These are phyloP conservation scores for Bruguiera hainesii DNA, from an alignment of 441 rosid species.

Conservation along the genomic window DNA sequence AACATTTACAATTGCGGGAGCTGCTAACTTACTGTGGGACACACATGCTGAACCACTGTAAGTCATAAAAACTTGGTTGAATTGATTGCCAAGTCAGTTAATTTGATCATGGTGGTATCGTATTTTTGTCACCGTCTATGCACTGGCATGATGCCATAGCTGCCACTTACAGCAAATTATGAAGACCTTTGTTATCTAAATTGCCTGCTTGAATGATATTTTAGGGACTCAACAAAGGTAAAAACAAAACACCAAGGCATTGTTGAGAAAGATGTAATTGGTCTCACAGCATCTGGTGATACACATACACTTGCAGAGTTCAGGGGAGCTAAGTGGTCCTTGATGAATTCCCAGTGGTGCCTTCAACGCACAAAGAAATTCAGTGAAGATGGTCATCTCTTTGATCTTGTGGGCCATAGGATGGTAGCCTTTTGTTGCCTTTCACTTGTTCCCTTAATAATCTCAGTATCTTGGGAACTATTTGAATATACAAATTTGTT, in stretches of 20 bases:
- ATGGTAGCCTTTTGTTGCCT: constrained; percentile 38
- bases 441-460: neutral
- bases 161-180: neutral
- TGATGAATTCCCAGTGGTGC: constrained; percentile 60
- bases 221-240: constrained; percentile 36
- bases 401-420: constrained; percentile 52
- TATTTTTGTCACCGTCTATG: neutral
- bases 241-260: constrained; percentile 25
- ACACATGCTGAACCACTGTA: too few relatives aligned
- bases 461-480: neutral
- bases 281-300: constrained; percentile 43
- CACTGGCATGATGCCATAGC: neutral
- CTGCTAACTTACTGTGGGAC: too few relatives aligned
- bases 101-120: too few relatives aligned
- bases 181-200: neutral
- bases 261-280: constrained; percentile 49
- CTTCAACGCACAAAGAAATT: constrained; percentile 38
- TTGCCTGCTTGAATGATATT: constrained; percentile 15
- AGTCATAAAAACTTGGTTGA: too few relatives aligned
- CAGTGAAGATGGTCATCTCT: constrained; percentile 30
- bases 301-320: constrained; percentile 53
- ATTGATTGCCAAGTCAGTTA: too few relatives aligned
- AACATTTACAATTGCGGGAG: too few relatives aligned
- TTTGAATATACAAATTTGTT: neutral
- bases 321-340: constrained; percentile 51